Percentiles rank a stretch among this genome's conserved stretches.
Conservation (phyloP, 169 alveolate genomes). For the Cystoisospora suis region DNA sequence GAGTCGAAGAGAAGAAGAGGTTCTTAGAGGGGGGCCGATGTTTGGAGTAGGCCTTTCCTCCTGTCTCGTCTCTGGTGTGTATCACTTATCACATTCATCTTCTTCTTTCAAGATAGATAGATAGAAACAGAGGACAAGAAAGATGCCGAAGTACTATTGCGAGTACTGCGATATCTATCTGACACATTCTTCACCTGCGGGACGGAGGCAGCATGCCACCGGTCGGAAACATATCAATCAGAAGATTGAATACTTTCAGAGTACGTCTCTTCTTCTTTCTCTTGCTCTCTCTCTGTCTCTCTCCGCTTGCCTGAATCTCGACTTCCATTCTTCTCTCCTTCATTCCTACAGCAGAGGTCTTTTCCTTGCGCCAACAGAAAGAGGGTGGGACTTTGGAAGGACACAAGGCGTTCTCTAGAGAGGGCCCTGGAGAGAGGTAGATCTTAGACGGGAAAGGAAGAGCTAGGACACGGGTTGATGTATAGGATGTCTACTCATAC, state of each 20-base stretch:
- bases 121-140: not conserved
- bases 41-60: not conserved
- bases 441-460: too few relatives aligned
- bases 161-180: slow-evolving; percentile 99
- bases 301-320: not conserved
- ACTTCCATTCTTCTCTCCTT: not conserved
- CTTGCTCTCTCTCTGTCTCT: not conserved
- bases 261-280: slow-evolving; percentile 62
- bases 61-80: too few relatives aligned
- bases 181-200: slow-evolving; percentile 98
- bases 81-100: not conserved
- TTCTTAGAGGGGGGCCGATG: not conserved
- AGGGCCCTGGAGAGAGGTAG: too few relatives aligned
- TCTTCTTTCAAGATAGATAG: not conserved
- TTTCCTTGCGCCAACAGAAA: too few relatives aligned
- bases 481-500: too few relatives aligned
- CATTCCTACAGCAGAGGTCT: too few relatives aligned
- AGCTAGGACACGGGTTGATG: too few relatives aligned
- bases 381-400: too few relatives aligned
- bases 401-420: too few relatives aligned
- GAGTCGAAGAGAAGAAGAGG: too few relatives aligned
- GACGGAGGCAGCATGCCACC: slow-evolving; percentile 96
- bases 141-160: slow-evolving; percentile 99
- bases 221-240: slow-evolving; percentile 98
- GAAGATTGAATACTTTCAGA: slow-evolving; percentile 96